Conservation (phyloP, 2,329 filamentous ascomycete genomes). For the Chlorencoelia australis region DNA sequence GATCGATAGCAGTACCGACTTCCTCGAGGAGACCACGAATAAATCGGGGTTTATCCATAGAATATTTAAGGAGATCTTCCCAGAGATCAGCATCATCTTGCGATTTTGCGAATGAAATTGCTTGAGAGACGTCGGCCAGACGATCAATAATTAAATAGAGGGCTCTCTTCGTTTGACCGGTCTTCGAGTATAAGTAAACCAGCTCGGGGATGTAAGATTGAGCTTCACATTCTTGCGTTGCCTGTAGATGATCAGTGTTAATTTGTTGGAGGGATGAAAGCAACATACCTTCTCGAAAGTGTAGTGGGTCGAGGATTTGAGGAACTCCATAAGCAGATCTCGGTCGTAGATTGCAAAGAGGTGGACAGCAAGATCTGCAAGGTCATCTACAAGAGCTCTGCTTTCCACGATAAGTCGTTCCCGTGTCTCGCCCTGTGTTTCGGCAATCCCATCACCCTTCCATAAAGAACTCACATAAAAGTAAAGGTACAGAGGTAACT, state of each 20-base stretch:
- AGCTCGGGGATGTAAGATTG: slow-evolving; percentile 79
- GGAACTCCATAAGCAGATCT: slow-evolving; percentile 71
- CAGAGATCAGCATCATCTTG: slow-evolving; percentile 88
- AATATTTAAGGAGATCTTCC: slow-evolving; percentile 90
- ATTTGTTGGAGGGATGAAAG: background rate
- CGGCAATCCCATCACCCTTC: slow-evolving; percentile 58
- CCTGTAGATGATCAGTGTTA: slow-evolving; percentile 36
- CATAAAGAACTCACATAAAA: slow-evolving; percentile 87
- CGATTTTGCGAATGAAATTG: slow-evolving; percentile 88
- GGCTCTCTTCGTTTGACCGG: slow-evolving; percentile 84
- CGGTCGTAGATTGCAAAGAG: slow-evolving; percentile 81
- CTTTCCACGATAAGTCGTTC: slow-evolving; percentile 50
- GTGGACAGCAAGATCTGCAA: slow-evolving; percentile 77
- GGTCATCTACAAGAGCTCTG: slow-evolving; percentile 66
- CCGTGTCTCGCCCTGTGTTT: slow-evolving; percentile 41
- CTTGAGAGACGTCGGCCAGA: slow-evolving; percentile 82
- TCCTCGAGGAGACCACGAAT: slow-evolving; percentile 87
- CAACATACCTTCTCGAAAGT: slow-evolving; percentile 60
- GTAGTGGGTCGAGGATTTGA: slow-evolving; percentile 78
- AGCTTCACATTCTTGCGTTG: slow-evolving; percentile 66
- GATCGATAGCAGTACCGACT: slow-evolving; percentile 87
- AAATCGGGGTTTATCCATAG: slow-evolving; percentile 94
- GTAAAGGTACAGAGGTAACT: slow-evolving; percentile 68
- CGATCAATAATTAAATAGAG: slow-evolving; percentile 88
- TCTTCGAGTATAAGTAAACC: slow-evolving; percentile 93